phyloP scores from a whole-genome alignment of 345 rosid species.

The Lenwebbia sp. region DNA sequence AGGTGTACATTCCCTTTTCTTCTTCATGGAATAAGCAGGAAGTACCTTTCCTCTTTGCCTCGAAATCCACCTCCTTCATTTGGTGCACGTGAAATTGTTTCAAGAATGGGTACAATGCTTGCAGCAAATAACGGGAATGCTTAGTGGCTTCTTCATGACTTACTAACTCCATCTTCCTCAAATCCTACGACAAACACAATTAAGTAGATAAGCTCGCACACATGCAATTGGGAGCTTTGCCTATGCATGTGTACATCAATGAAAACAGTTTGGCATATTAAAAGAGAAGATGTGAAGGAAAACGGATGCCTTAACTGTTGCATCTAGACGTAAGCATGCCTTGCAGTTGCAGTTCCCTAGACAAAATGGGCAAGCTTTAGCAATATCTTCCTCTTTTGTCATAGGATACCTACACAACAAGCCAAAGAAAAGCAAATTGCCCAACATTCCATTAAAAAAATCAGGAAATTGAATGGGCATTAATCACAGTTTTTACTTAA shows the following conservation, averaged over 20 bases:
- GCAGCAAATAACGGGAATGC: slow-evolving; percentile 17
- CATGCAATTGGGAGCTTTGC: not conserved
- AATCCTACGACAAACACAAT: slow-evolving; percentile 1
- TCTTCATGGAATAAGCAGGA: not conserved
- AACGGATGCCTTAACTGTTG: slow-evolving; percentile 12
- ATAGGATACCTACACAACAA: slow-evolving; percentile 31
- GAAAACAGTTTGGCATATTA: not conserved
- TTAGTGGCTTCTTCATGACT: not conserved
- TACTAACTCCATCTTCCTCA: not conserved
- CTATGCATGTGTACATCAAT: not conserved
- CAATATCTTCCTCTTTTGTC: slow-evolving; percentile 25
- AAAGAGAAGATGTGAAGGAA: not conserved
- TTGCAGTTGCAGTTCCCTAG: slow-evolving; percentile 44
- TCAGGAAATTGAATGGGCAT: not conserved
- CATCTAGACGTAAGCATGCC: slow-evolving; percentile 40
- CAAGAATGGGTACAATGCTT: slow-evolving; percentile 15
- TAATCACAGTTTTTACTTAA: not conserved
- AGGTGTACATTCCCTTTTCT: not conserved
- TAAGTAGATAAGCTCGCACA: not conserved
- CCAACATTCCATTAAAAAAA: not conserved
- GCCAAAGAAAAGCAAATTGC: not conserved
- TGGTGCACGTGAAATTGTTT: slow-evolving; percentile 20
- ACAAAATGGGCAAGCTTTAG: slow-evolving; percentile 36
- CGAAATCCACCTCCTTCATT: slow-evolving; percentile 13
- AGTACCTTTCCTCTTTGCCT: slow-evolving; percentile 23